Base-by-base conservation (phyloP, 2,329 filamentous ascomycete species). In the Ascochyta fabae region DNA sequence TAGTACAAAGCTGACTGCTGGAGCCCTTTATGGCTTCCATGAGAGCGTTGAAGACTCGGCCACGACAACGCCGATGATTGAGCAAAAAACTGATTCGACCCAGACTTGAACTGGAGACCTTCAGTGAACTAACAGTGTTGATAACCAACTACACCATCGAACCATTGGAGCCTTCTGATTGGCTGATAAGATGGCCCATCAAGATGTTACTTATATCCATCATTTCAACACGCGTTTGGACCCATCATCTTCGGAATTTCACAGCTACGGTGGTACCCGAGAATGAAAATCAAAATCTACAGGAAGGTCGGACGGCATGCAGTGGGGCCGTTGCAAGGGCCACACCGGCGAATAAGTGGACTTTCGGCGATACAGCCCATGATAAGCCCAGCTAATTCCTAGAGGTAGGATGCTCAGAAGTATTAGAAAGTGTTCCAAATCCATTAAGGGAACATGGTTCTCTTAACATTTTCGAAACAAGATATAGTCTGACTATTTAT, bases 71-170 rank as follows among this genome's bases (percentile, higher is more conserved):
- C 33, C 8, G 33, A 2, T 16, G n/a, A 6, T 6, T n/a, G 9
- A 4, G n/a, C 33, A 35, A 35, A 16, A 34, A 35, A 3, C 3
- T 56, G 53, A 56, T 59, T 62, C 58, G 59, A 54, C 60, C 48
- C 58, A 60, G 60, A 59, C 56, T 62, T 60, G 60, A 62, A 62
- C 60, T 60, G 58, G 48, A 59, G 53, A 56, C 53, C 53, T 56
- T 56, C 53, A 56, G 53, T 56, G 53, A 16, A 12, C 53, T 43
- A 56, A 50, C 47, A 38, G 40, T 77, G 76, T 78, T 77, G 75
- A 77, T 77, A 77, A 77, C 75, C 75, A 77, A 77, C 76, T 78
- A 78, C 75, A 78, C 75, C 72, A 75, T 56, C 53, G 53, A 56
- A 56, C 53, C 53, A 12, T 22, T 39, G 7, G 19, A 23, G 19